These are phyloP conservation scores for Rhizopogon sp. DNA, from an alignment of 768 basidiomycete species.

Conservation along the genomic window DNA sequence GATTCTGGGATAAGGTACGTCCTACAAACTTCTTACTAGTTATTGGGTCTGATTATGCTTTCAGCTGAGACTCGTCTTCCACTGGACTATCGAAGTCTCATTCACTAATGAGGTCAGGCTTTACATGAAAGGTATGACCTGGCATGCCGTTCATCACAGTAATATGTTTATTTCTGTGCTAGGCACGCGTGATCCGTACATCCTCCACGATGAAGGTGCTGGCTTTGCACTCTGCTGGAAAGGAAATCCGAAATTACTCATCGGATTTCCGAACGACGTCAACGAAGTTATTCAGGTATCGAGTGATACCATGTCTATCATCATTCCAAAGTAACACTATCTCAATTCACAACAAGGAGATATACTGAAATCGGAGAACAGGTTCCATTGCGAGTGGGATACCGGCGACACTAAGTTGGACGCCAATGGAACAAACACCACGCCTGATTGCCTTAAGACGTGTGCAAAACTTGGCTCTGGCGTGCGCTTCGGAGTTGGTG, in stretches of 20 bases:
- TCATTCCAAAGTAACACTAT: conserved; percentile 68
- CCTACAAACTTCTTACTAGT: neutral
- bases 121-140: conserved; percentile 74
- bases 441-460: conserved; percentile 51
- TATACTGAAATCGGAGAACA: neutral
- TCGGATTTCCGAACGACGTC: conserved; percentile 68
- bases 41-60: conserved; percentile 5
- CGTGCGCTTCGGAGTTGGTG: conserved; percentile 82
- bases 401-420: neutral
- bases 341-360: neutral
- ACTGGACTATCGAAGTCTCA: conserved; percentile 68
- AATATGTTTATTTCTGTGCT: conserved; percentile 5
- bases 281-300: conserved; percentile 78
- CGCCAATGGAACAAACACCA: neutral
- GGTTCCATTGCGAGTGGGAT: neutral
- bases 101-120: conserved; percentile 72
- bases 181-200: conserved; percentile 85
- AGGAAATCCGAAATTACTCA: conserved; percentile 63
- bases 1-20: conserved; percentile 91
- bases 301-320: conserved; percentile 76
- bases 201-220: conserved; percentile 63
- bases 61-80: conserved; percentile 73
- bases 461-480: conserved; percentile 83
- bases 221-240: conserved; percentile 87
- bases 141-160: neutral